phyloP scores from a whole-genome alignment of 1,284 basidiomycete genomes.

The Apiotrichum gamsii region DNA sequence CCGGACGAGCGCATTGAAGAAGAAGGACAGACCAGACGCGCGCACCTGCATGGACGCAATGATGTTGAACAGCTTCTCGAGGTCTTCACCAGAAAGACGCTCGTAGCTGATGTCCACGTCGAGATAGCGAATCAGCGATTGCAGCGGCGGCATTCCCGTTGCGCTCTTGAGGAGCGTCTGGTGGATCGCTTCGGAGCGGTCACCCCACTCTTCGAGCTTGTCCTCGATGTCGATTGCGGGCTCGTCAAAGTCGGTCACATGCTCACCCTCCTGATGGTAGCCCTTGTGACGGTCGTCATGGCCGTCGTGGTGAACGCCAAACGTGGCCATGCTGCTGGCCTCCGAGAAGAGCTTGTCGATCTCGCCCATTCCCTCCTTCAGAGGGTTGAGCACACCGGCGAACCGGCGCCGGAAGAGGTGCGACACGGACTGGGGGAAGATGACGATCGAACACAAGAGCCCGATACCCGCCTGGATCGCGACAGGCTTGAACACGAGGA shows the following conservation, averaged over 20 bases:
- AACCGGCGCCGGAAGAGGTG: conserved; percentile 41
- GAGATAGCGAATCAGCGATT: conserved; percentile 41
- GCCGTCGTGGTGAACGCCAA: not conserved
- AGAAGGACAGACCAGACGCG: conserved; percentile 42
- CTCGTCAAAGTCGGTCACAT: conserved; percentile 1
- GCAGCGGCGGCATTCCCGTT: conserved; percentile 35
- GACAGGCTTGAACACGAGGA: conserved; percentile 44
- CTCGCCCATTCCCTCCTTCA: conserved; percentile 24
- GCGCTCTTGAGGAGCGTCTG: conserved; percentile 29
- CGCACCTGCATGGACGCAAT: conserved; percentile 39
- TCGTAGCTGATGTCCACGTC: conserved; percentile 41
- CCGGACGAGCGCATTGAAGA: conserved; percentile 44
- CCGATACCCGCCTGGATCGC: conserved; percentile 39
- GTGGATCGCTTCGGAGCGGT: conserved; percentile 29
- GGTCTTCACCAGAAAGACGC: conserved; percentile 36
- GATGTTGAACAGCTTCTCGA: conserved; percentile 33
- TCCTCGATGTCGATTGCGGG: not conserved
- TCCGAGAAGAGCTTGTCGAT: conserved; percentile 32
- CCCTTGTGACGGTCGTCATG: not conserved
- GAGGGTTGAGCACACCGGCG: conserved; percentile 31
- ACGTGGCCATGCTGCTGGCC: conserved; percentile 4
- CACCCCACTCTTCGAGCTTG: conserved; percentile 34
- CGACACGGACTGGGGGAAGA: conserved; percentile 44
- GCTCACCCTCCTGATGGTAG: too few species aligned
- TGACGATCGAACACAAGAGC: conserved; percentile 28